Conservation (phyloP, 2,329 filamentous ascomycete genomes). For the Talaromyces albobiverticillius region DNA sequence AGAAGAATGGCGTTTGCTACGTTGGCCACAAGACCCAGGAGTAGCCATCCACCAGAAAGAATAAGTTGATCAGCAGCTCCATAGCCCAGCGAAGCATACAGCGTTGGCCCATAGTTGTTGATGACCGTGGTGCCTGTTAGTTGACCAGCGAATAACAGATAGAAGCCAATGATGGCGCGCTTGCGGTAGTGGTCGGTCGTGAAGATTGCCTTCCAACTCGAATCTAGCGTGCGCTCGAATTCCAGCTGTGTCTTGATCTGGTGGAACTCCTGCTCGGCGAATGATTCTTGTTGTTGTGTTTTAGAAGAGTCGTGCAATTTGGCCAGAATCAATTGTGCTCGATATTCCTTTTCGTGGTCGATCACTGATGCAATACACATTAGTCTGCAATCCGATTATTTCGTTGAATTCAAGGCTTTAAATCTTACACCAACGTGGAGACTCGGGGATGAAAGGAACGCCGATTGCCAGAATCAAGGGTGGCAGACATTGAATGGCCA, state of each 20-base stretch:
- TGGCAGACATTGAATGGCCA: conserved; percentile 43
- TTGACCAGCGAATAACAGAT: conserved; percentile 41
- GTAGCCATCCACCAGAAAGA: conserved; percentile 39
- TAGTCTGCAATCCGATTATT: conserved; percentile 40
- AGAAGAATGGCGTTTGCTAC: conserved; percentile 41
- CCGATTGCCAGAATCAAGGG: conserved; percentile 40
- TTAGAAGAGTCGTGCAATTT: too few relatives aligned
- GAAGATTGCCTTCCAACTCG: conserved; percentile 42
- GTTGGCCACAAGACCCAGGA: conserved; percentile 37
- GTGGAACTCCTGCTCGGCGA: conserved; percentile 35
- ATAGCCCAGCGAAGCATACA: conserved; percentile 41
- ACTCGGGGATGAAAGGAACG: conserved; percentile 39
- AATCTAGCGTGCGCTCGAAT: conserved; percentile 34
- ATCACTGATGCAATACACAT: conserved; percentile 38
- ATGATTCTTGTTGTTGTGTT: background rate
- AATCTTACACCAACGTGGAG: conserved; percentile 36
- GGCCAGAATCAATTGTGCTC: conserved; percentile 22
- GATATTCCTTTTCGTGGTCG: conserved; percentile 35
- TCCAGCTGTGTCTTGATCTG: conserved; percentile 46
- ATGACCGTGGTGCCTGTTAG: conserved; percentile 32
- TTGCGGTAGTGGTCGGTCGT: conserved; percentile 39
- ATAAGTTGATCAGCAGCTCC: conserved; percentile 35
- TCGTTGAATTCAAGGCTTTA: conserved; percentile 34
- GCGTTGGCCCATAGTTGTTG: conserved; percentile 41
- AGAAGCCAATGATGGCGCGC: conserved; percentile 38